These are phyloP conservation scores for Phialemonium atrogriseum DNA, from an alignment of 2,329 filamentous ascomycete species.

Conservation along the genomic window DNA sequence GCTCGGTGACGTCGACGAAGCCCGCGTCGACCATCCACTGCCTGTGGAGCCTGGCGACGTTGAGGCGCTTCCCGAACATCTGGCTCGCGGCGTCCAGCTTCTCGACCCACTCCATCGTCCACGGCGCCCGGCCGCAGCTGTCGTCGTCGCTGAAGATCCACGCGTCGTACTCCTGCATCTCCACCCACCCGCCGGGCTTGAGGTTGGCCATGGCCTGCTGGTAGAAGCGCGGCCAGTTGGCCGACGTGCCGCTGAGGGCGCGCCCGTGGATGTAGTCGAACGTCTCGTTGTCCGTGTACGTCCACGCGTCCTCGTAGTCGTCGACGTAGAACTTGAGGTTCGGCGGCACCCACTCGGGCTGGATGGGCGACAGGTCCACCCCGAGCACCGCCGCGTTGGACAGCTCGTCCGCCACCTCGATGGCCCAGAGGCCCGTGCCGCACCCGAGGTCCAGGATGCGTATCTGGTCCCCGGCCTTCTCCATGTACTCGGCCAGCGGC, in stretches of 20 bases:
- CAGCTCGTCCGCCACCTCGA: conserved; percentile 47
- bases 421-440: conserved; percentile 56
- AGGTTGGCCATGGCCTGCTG: conserved; percentile 17
- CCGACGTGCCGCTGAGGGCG: conserved; percentile 21
- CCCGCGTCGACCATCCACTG: conserved; percentile 29
- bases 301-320: conserved; percentile 48
- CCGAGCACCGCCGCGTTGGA: conserved; percentile 30
- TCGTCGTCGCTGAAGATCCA: conserved; percentile 30
- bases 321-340: conserved; percentile 60
- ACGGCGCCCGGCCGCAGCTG: conserved; percentile 25
- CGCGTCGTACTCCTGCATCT: conserved; percentile 30
- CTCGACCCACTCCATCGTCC: conserved; percentile 29
- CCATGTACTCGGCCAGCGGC: conserved; percentile 23
- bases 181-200: conserved; percentile 25
- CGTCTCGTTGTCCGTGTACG: conserved; percentile 27
- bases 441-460: conserved; percentile 50
- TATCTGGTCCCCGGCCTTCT: conserved; percentile 22
- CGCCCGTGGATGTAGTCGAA: conserved; percentile 27
- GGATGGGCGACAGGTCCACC: conserved; percentile 50
- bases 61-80: conserved; percentile 29
- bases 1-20: conserved; percentile 25
- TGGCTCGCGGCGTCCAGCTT: conserved; percentile 26
- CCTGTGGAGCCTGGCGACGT: conserved; percentile 26
- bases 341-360: conserved; percentile 47
- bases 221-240: conserved; percentile 24